A percentile compares a stretch with the other conserved stretches of the same genome.
These are phyloP conservation scores for Amanita rimosa DNA, from an alignment of 768 basidiomycete genomes.

Conservation along the genomic window DNA sequence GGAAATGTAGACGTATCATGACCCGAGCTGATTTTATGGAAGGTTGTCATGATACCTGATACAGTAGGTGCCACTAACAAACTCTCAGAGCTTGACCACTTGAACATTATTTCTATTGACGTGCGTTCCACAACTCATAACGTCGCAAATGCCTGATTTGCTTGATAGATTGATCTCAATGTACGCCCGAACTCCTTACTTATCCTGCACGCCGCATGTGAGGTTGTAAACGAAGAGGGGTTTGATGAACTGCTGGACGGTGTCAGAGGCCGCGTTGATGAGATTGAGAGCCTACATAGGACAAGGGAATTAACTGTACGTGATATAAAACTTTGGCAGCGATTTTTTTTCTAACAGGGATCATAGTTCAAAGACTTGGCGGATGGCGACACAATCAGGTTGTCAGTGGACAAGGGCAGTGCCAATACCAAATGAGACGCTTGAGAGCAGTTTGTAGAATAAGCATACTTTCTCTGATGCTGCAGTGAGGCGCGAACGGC, in stretches of 20 bases:
- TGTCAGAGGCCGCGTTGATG: conserved; percentile 69
- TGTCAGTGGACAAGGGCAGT: conserved; percentile 44
- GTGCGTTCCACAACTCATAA: conserved; percentile 23
- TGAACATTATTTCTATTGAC: conserved; percentile 72
- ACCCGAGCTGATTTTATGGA: conserved; percentile 77
- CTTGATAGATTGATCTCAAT: conserved; percentile 52
- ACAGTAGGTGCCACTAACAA: background rate
- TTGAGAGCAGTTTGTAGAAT: background rate
- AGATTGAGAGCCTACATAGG: conserved; percentile 77
- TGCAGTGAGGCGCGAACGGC: background rate
- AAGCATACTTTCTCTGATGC: background rate
- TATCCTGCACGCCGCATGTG: conserved; percentile 58
- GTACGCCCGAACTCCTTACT: conserved; percentile 76
- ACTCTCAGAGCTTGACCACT: conserved; percentile 47
- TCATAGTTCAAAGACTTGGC: conserved; percentile 37
- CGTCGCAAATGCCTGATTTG: conserved; percentile 5
- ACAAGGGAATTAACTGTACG: conserved; percentile 65
- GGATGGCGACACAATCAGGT: conserved; percentile 35
- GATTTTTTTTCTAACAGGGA: conserved; percentile 17
- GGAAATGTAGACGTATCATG: conserved; percentile 72
- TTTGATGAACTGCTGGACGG: conserved; percentile 70
- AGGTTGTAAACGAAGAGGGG: conserved; percentile 61
- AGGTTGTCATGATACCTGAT: conserved; percentile 24
- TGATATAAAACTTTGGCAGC: conserved; percentile 25
- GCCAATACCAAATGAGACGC: too few species aligned